Evolutionary conservation across 192 early-diverging fungal species (phyloP).

Genomic region (Backusella liffmaniae): DNA sequence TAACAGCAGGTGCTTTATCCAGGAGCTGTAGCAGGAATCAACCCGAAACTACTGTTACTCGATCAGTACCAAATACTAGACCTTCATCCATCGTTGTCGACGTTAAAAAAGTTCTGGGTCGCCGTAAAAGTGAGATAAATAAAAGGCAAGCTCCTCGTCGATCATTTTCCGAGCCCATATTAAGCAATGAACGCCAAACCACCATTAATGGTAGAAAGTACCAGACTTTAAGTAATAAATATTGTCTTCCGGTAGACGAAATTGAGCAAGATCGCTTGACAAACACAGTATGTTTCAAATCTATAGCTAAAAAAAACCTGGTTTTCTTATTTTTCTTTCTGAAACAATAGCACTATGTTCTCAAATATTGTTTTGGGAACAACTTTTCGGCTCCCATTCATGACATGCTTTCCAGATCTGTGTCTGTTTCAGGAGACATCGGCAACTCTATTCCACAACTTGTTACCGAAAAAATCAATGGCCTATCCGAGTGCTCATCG

Average conservation of each 20-base stretch:
- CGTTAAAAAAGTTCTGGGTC: background rate
- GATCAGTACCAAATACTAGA: background rate
- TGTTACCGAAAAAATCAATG: background rate
- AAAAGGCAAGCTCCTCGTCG: background rate
- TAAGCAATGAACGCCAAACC: background rate
- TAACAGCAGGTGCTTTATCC: background rate
- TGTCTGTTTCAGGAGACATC: slow-evolving; percentile 3
- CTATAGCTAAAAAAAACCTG: background rate
- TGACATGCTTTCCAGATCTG: slow-evolving; percentile 5
- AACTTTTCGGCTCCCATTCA: slow-evolving; percentile 29
- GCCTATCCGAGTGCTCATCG: background rate
- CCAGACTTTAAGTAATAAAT: slow-evolving; percentile 20
- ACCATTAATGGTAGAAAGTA: slow-evolving; percentile 18
- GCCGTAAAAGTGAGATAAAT: background rate
- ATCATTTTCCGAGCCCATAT: background rate
- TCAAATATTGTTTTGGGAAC: slow-evolving; percentile 18
- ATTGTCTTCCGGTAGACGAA: slow-evolving; percentile 34
- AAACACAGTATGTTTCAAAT: slow-evolving; percentile 22
- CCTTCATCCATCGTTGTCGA: background rate
- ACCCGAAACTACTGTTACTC: background rate
- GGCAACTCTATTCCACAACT: background rate
- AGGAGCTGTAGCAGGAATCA: background rate
- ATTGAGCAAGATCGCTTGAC: slow-evolving; percentile 30
- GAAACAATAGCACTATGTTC: slow-evolving; percentile 13
- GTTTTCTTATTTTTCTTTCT: background rate